Conservation (phyloP, 1,284 basidiomycete species). For the Leccinum solheimii region DNA sequence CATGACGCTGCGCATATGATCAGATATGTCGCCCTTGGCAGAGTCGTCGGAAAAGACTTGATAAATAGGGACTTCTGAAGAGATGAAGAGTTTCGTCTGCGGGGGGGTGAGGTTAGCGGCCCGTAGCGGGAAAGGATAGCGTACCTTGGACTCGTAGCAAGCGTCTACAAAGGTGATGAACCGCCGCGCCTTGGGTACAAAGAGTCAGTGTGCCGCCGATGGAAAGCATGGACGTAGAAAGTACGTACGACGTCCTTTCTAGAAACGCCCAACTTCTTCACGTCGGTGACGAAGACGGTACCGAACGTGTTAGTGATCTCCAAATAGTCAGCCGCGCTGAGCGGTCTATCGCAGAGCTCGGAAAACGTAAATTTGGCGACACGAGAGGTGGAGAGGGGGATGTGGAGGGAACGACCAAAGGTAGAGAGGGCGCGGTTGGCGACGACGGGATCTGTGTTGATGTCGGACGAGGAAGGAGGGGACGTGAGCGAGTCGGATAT, state of each 20-base stretch:
- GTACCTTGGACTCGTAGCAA: slow-evolving; percentile 87
- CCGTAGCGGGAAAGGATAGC: slow-evolving; percentile 6
- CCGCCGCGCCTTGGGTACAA: slow-evolving; percentile 67
- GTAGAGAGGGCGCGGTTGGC: slow-evolving; percentile 69
- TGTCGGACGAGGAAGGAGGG: slow-evolving; percentile 35
- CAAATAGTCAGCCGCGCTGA: slow-evolving; percentile 95
- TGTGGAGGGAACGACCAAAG: slow-evolving; percentile 84
- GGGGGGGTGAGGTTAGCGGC: background rate
- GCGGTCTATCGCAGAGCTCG: slow-evolving; percentile 86
- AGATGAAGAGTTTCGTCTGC: slow-evolving; percentile 85
- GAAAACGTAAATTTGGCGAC: slow-evolving; percentile 89
- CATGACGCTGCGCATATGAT: slow-evolving; percentile 87
- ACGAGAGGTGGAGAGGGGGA: slow-evolving; percentile 78
- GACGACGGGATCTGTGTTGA: slow-evolving; percentile 49
- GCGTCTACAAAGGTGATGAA: slow-evolving; percentile 99
- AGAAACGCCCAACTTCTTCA: slow-evolving; percentile 86
- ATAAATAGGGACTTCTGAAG: slow-evolving; percentile 88
- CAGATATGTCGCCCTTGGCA: slow-evolving; percentile 52
- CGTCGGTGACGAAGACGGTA: slow-evolving; percentile 86
- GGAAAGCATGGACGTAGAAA: background rate
- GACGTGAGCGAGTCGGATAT: slow-evolving; percentile 75
- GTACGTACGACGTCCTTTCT: slow-evolving; percentile 79
- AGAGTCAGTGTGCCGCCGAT: background rate
- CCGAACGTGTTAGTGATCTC: slow-evolving; percentile 88
- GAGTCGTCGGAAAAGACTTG: slow-evolving; percentile 81